Percentiles rank a stretch among this genome's conserved stretches.
Conservation (phyloP, 768 basidiomycete genomes). For the Psilocybe tampanensis region DNA sequence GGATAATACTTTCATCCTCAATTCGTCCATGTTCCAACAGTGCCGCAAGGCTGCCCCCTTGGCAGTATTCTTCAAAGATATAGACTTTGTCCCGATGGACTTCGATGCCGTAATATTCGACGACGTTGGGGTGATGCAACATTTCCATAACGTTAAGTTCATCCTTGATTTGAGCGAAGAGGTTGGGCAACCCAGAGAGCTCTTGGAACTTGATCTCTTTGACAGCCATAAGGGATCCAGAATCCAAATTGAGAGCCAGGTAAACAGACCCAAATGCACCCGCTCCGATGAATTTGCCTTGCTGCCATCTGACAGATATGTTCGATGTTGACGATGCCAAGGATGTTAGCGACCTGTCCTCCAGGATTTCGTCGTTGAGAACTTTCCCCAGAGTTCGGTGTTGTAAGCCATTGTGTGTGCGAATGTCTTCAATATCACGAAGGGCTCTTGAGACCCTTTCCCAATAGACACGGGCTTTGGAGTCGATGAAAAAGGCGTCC, state of each 20-base stretch:
- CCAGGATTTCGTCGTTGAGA: conserved; percentile 89
- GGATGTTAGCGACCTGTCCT: conserved; percentile 92
- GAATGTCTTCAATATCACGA: conserved; percentile 63
- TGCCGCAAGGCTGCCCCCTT: conserved; percentile 89
- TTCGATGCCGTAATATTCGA: conserved; percentile 98
- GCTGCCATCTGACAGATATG: conserved; percentile 96
- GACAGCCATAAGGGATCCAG: conserved; percentile 96
- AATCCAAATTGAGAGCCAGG: conserved; percentile 94
- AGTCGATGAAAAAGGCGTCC: conserved; percentile 54
- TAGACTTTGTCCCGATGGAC: conserved; percentile 98
- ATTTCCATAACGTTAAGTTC: conserved; percentile 98
- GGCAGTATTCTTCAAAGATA: conserved; percentile 98
- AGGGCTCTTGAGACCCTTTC: conserved; percentile 67
- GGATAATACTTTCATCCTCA: conserved; percentile 95
- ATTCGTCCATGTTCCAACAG: conserved; percentile 92
- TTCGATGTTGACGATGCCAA: conserved; percentile 95
- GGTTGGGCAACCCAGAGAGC: conserved; percentile 80
- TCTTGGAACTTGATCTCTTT: conserved; percentile 99
- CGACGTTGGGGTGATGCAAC: conserved; percentile 95
- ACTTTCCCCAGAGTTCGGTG: conserved; percentile 88
- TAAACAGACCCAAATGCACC: conserved; percentile 99
- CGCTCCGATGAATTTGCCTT: conserved; percentile 97
- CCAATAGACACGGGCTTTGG: conserved; percentile 75
- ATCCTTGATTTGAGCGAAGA: conserved; percentile 92
- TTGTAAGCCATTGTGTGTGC: conserved; percentile 62